Conservation (phyloP, 1,284 basidiomycete genomes). For the Sutorius eximius region DNA sequence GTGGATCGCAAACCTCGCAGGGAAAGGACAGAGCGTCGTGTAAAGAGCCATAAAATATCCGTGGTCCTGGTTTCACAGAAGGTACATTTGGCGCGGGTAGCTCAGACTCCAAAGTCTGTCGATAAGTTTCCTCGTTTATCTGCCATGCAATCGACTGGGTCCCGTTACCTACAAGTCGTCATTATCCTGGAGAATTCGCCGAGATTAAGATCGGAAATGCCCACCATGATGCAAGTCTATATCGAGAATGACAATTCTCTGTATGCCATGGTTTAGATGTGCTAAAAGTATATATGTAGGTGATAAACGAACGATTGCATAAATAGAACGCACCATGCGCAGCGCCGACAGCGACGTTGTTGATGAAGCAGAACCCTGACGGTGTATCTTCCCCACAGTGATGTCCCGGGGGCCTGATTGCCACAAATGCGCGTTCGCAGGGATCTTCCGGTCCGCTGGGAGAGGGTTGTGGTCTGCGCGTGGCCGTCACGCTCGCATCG, state of each 20-base stretch:
- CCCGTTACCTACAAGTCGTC: slow-evolving; percentile 69
- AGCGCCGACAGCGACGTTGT: slow-evolving; percentile 89
- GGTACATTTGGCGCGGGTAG: slow-evolving; percentile 44
- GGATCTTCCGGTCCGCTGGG: neutral
- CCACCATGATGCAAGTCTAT: slow-evolving; percentile 91
- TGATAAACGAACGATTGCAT: neutral
- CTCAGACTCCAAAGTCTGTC: slow-evolving; percentile 58
- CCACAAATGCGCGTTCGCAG: slow-evolving; percentile 70
- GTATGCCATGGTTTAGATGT: slow-evolving; percentile 76
- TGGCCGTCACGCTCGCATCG: slow-evolving; percentile 52
- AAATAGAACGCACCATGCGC: slow-evolving; percentile 68
- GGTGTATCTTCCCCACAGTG: slow-evolving; percentile 89
- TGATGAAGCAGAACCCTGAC: slow-evolving; percentile 85
- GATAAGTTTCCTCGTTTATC: slow-evolving; percentile 82
- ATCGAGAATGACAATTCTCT: slow-evolving; percentile 85
- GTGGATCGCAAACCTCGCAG: slow-evolving; percentile 66
- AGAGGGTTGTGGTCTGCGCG: slow-evolving; percentile 42
- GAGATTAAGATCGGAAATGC: slow-evolving; percentile 8
- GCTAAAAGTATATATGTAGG: slow-evolving; percentile 45
- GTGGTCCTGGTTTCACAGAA: slow-evolving; percentile 15
- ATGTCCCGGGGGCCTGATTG: slow-evolving; percentile 81
- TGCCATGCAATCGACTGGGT: slow-evolving; percentile 76
- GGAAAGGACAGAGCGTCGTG: slow-evolving; percentile 90
- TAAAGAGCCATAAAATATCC: slow-evolving; percentile 22
- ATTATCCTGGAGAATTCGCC: neutral